A percentile compares a stretch with the other conserved stretches of the same genome.
Evolutionary conservation across 2,329 filamentous ascomycete species (phyloP).

Genomic region (Fusarium piperis): DNA sequence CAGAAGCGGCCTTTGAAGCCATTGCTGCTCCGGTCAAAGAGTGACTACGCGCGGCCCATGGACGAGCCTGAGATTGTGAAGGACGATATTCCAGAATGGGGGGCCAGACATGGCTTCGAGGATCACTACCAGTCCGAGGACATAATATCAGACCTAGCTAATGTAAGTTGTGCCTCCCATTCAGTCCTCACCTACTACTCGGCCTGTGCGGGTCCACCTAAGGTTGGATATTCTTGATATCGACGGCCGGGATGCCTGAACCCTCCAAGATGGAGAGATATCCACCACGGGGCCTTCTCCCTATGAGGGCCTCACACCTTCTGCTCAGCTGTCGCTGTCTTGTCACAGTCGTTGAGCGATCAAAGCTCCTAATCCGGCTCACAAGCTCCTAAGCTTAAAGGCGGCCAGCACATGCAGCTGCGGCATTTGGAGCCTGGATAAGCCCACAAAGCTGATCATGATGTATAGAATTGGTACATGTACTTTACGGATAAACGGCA

Average conservation of each 20-base stretch:
- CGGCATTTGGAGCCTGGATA: background rate
- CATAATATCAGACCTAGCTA: slow-evolving; percentile 84
- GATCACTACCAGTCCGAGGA: slow-evolving; percentile 92
- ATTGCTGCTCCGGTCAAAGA: slow-evolving; percentile 65
- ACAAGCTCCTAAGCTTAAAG: background rate
- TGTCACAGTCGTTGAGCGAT: background rate
- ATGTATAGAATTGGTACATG: slow-evolving; percentile 92
- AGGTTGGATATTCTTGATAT: slow-evolving; percentile 47
- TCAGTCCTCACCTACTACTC: slow-evolving; percentile 20
- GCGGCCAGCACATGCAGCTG: background rate
- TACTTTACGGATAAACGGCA: slow-evolving; percentile 99
- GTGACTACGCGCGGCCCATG: slow-evolving; percentile 60
- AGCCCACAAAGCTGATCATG: slow-evolving; percentile 18
- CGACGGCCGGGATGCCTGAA: slow-evolving; percentile 4
- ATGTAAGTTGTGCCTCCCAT: slow-evolving; percentile 63
- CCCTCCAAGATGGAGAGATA: background rate
- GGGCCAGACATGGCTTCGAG: slow-evolving; percentile 86
- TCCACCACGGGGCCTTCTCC: background rate
- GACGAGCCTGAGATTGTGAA: slow-evolving; percentile 54
- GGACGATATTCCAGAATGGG: slow-evolving; percentile 62
- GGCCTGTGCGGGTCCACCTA: slow-evolving; percentile 22
- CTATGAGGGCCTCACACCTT: background rate
- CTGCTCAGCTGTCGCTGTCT: background rate
- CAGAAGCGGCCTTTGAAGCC: slow-evolving; percentile 57
- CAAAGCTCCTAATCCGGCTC: background rate